Base-by-base conservation (phyloP, 768 basidiomycete genomes). In the Sutorius australiensis region DNA sequence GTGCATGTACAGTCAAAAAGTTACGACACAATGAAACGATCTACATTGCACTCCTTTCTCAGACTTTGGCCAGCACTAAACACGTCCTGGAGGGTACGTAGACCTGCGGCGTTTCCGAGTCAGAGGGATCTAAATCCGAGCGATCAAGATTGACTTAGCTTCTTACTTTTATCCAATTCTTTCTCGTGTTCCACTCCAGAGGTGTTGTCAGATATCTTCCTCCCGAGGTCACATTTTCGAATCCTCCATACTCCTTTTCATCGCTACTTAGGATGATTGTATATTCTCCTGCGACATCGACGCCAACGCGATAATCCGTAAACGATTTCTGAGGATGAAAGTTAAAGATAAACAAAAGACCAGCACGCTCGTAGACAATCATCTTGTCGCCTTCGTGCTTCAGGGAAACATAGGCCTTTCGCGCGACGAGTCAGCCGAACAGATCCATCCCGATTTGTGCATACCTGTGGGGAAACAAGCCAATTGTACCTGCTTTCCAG, bases 301-400 rank as follows among this genome's bases (percentile, higher is more conserved):
- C 82, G 6, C 97, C 97, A 47, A 98, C 86, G 43, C 94, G 84
- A 72, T 98, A 99, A 70, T 98, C 93, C 41, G 85, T 83, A 75
- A 85, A 99, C 54, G 93, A 95, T 37, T 89, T 70, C n/a, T 80
- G 82, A 6, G 92, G 86, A 75, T 98, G 86, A 80, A 98, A 95
- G 73, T 99, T 98, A 81, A 97, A 98, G 61, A 98, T 78, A 76
- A 98, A 99, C 41, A 99, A 73, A 39, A 98, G 78, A 31, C 92
- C 89, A 17, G 89, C 94, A 47, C 97, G 88, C 76, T 99, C 97
- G 67, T 83, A 98, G 6, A 90, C 93, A 63, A 98, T 75, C 57
- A 95, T 80, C 74, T 98, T 98, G 79, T 98, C 97, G 10, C 55
- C 70, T 70, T 98, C 93, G 67, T 98, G 78, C 75, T 97, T 98